Percentiles rank a stretch among this genome's conserved stretches.
phyloP scores from a whole-genome alignment of 31 red algal genomes.

The Odonthalia washingtoniensis region DNA sequence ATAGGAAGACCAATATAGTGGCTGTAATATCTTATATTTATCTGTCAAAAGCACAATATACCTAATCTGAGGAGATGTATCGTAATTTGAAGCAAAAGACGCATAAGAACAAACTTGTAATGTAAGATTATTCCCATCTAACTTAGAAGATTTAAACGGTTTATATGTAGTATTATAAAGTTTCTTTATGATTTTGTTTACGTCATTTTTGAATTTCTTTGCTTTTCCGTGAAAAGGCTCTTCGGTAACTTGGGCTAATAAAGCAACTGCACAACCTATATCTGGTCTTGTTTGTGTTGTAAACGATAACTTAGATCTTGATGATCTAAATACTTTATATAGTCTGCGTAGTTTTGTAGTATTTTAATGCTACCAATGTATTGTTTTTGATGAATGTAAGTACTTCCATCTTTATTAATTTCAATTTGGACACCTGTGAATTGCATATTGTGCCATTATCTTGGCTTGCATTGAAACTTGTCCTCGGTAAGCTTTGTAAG shows the following conservation, averaged over 20 bases:
- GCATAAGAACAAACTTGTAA: slow-evolving; percentile 41
- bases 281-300: slow-evolving; percentile 40
- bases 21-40: too few relatives aligned
- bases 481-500: not conserved
- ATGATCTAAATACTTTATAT: not conserved
- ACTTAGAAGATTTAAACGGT: not conserved
- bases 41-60: slow-evolving; percentile 34
- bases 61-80: slow-evolving; percentile 32
- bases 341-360: not conserved
- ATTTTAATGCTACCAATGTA: too few relatives aligned
- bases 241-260: too few relatives aligned
- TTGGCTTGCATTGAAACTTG: slow-evolving; percentile 11
- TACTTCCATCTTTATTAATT: too few relatives aligned
- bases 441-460: slow-evolving; percentile 1
- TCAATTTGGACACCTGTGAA: not conserved
- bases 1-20: not conserved
- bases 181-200: too few relatives aligned
- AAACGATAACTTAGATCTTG: slow-evolving; percentile 27
- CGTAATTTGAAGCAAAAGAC: slow-evolving; percentile 25
- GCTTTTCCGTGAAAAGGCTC: too few relatives aligned
- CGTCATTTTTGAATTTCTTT: too few relatives aligned
- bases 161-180: not conserved
- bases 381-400: too few relatives aligned
- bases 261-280: not conserved
- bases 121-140: not conserved